Percentiles rank a stretch among this genome's conserved stretches.
Conservation (phyloP, 148 eudicot genomes). For the Tetragonia tetragonoides region DNA sequence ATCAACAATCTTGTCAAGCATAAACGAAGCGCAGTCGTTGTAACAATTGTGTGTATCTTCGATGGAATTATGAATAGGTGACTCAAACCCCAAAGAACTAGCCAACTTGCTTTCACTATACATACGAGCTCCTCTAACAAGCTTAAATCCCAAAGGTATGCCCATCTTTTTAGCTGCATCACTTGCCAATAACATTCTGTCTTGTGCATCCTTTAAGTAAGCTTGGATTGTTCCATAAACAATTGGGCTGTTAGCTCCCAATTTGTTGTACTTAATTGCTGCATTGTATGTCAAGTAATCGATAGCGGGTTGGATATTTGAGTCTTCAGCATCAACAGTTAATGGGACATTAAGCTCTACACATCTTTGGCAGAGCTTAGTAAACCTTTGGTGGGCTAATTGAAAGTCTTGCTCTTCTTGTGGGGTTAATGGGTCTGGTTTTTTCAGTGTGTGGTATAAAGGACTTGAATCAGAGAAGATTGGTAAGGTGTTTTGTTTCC, state of each 20-base stretch:
- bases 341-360: conserved; percentile 44
- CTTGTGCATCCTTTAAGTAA: neutral
- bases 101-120: too few species aligned
- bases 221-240: conserved; percentile 57
- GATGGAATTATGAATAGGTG: conserved; percentile 52
- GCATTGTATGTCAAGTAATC: conserved; percentile 62
- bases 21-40: conserved; percentile 52
- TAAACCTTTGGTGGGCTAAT: conserved; percentile 40
- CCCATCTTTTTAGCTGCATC: too few species aligned
- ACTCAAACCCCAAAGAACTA: conserved; percentile 34
- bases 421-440: conserved; percentile 51
- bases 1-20: conserved; percentile 47
- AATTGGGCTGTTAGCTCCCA: conserved; percentile 30
- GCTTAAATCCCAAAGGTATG: too few species aligned
- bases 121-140: too few species aligned
- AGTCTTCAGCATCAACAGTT: conserved; percentile 65
- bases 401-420: conserved; percentile 55
- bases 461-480: conserved; percentile 56
- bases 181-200: too few species aligned
- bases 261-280: conserved; percentile 33
- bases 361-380: conserved; percentile 38
- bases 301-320: conserved; percentile 56
- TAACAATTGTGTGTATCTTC: conserved; percentile 53
- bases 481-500: conserved; percentile 58
- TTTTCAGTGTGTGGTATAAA: conserved; percentile 8